phyloP scores from a whole-genome alignment of 2,329 filamentous ascomycete species.

The Fonsecaea pedrosoi region DNA sequence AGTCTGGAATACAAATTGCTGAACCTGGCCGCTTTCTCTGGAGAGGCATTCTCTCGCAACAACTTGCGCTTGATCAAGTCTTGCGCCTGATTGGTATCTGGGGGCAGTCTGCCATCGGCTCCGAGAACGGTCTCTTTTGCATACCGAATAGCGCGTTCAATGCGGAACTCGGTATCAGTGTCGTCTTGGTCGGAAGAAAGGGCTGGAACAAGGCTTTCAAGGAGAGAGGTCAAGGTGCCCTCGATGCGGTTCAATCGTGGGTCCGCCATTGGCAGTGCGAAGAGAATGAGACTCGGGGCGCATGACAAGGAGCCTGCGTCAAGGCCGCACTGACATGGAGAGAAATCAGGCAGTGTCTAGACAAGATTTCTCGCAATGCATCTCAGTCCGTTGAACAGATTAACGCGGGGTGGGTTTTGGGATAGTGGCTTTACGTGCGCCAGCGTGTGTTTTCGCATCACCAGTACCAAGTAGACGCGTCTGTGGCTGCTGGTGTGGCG shows the following conservation, averaged over 20 bases:
- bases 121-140: slow-evolving; percentile 57
- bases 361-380: not conserved
- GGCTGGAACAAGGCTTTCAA: slow-evolving; percentile 74
- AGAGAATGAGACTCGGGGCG: slow-evolving; percentile 10
- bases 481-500: slow-evolving; percentile 13
- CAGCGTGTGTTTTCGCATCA: not conserved
- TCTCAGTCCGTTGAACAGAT: slow-evolving; percentile 2
- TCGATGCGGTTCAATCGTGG: slow-evolving; percentile 69
- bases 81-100: slow-evolving; percentile 82
- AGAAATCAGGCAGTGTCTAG: not conserved
- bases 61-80: slow-evolving; percentile 91
- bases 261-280: slow-evolving; percentile 58
- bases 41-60: slow-evolving; percentile 75
- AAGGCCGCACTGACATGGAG: not conserved
- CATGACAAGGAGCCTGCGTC: slow-evolving; percentile 28
- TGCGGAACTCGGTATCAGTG: slow-evolving; percentile 70
- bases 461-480: not conserved
- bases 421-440: slow-evolving; percentile 3
- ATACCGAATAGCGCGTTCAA: slow-evolving; percentile 65
- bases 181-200: slow-evolving; percentile 68
- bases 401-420: slow-evolving; percentile 5
- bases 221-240: slow-evolving; percentile 78
- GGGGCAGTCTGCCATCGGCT: slow-evolving; percentile 33
- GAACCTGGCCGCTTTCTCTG: slow-evolving; percentile 78
- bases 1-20: slow-evolving; percentile 89